Base-by-base conservation (phyloP, 2,329 filamentous ascomycete genomes). In the Curvularia sp. region DNA sequence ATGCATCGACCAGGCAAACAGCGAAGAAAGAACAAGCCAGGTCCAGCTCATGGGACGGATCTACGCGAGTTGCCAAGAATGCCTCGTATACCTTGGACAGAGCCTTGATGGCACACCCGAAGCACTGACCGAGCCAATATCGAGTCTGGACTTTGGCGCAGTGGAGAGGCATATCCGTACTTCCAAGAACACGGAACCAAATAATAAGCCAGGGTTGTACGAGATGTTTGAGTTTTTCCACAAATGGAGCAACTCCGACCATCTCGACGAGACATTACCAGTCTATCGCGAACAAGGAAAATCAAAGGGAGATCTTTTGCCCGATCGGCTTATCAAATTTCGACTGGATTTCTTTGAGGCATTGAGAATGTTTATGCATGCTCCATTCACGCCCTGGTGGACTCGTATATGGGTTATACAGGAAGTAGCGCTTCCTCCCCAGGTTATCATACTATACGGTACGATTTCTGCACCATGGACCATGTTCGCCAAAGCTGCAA, bases 321-420 rank as follows among this genome's bases (percentile, higher is more conserved):
- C 30, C 30, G 8, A 15, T 5, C 10, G 3, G 4, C 9, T 34
- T 8, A 34, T 12, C 8, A 34, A 15, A 15, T 15, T 15, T 8
- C 3, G 9, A 34, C 13, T 1, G 3, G 18, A 46, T 46, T 28
- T 62, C 4, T 57, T 62, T 10, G 60, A 65, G 48, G 5, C 42
- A 7, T 19, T 63, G 23, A 51, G 63, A 41, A 53, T n/a, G 19
- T 41, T 67, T 13, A 67, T 61, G 61, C 53, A 66, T 18, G 25
- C 63, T 12, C 58, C 61, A 13, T 61, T 56, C 21, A 61, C 61
- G 8, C 57, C 56, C 2, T 61, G 60, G 60, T 68, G 65, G 63
- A 43, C 52, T 45, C 55, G 60, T 3, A 67, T 67, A 1, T 69
- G 67, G 61, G 59, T 63, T 0, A 28, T 66, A 10, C 65, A 69